These are phyloP conservation scores for Colletotrichum tropicicola DNA, from an alignment of 2,329 filamentous ascomycete genomes.

Conservation along the genomic window DNA sequence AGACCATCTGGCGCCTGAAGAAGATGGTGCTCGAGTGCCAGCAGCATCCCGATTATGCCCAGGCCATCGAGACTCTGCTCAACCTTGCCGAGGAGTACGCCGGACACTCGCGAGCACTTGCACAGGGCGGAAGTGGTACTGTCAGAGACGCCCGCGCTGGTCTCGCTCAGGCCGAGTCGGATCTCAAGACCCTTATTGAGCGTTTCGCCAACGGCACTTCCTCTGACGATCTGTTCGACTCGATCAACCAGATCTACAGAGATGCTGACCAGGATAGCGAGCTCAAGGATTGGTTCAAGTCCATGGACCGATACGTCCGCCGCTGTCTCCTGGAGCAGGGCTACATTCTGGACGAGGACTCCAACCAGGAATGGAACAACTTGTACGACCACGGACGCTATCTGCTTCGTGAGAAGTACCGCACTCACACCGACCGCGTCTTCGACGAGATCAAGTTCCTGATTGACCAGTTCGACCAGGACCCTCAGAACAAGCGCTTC, in stretches of 20 bases:
- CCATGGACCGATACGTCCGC: constrained; percentile 80
- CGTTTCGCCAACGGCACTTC: constrained; percentile 96
- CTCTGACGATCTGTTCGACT: constrained; percentile 83
- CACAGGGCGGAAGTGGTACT: constrained; percentile 71
- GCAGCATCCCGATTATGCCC: constrained; percentile 91
- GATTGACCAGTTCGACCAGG: constrained; percentile 86
- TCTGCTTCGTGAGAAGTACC: constrained; percentile 89
- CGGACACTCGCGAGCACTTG: constrained; percentile 73
- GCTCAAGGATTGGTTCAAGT: constrained; percentile 88
- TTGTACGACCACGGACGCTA: constrained; percentile 88
- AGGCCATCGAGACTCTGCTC: constrained; percentile 89
- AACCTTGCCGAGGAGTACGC: constrained; percentile 86
- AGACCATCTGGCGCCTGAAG: constrained; percentile 90
- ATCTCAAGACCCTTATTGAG: constrained; percentile 89
- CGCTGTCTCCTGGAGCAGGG: constrained; percentile 89
- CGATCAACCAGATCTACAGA: constrained; percentile 85
- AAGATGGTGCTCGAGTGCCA: constrained; percentile 99
- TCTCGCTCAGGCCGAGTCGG: constrained; percentile 77
- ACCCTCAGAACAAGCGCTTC: constrained; percentile 87
- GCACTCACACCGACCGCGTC: constrained; percentile 83
- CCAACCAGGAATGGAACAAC: constrained; percentile 82
- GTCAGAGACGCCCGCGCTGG: constrained; percentile 78
- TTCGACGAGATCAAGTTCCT: constrained; percentile 92
- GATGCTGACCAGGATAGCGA: constrained; percentile 89
- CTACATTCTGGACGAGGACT: constrained; percentile 84